A percentile compares a stretch with the other conserved stretches of the same genome.
Conservation (phyloP, 192 early-diverging fungal genomes). For the Obelidium mucronatum region DNA sequence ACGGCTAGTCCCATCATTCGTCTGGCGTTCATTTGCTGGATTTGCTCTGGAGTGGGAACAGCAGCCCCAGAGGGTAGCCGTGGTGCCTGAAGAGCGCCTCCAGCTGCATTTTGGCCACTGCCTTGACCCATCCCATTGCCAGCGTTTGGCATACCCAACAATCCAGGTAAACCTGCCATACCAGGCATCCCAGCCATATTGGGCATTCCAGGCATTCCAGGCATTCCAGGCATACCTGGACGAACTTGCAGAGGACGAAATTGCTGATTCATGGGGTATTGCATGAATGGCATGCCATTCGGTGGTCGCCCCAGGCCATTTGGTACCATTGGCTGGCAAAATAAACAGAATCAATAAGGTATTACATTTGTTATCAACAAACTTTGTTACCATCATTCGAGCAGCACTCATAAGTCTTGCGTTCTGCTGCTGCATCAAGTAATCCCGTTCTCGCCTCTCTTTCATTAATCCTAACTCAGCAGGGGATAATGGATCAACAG, state of each 20-base stretch:
- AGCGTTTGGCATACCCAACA: neutral
- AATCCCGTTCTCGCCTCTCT: slow-evolving; percentile 40
- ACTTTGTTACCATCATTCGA: slow-evolving; percentile 31
- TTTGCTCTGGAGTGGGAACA: neutral
- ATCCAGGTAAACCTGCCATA: neutral
- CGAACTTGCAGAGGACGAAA: slow-evolving; percentile 13
- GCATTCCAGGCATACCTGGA: slow-evolving; percentile 2
- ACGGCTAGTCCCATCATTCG: slow-evolving; percentile 3
- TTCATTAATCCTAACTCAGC: slow-evolving; percentile 39
- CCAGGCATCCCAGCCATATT: neutral
- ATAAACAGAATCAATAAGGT: no score
- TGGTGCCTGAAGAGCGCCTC: neutral
- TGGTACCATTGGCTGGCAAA: slow-evolving; percentile 14
- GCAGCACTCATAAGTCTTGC: neutral
- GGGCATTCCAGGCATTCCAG: neutral
- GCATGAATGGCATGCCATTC: slow-evolving; percentile 23
- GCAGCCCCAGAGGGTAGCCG: neutral
- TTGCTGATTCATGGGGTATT: neutral
- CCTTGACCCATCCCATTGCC: neutral
- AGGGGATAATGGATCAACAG: slow-evolving; percentile 33
- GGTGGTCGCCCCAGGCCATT: neutral
- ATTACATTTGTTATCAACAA: no score
- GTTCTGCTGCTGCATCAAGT: slow-evolving; percentile 34
- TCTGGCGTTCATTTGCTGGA: slow-evolving; percentile 6
- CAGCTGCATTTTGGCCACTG: neutral